Conservation (phyloP, 106 monocot species). For the Agapanthus africanus region DNA sequence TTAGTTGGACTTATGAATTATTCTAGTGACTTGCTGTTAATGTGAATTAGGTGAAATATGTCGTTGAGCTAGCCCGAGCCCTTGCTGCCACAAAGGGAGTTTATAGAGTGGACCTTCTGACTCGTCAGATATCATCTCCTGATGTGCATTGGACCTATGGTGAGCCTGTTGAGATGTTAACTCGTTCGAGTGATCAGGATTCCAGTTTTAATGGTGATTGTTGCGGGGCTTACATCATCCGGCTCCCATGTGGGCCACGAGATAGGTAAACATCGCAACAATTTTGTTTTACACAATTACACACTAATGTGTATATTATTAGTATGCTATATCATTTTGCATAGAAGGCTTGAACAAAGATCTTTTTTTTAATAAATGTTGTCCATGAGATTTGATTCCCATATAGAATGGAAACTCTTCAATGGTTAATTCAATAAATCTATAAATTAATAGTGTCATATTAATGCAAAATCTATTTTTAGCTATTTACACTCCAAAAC, state of each 20-base stretch:
- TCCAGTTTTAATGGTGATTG: constrained; percentile 2
- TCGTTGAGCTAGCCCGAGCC: constrained; percentile 65
- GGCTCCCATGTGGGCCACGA: constrained; percentile 59
- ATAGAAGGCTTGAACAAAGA: background rate
- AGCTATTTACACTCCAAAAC: too few species aligned
- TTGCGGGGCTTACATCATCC: constrained; percentile 69
- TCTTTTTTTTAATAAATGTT: background rate
- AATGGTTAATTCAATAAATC: background rate
- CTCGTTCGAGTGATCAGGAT: constrained; percentile 19
- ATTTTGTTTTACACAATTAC: background rate
- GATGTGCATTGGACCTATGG: constrained; percentile 75
- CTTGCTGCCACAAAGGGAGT: constrained; percentile 53
- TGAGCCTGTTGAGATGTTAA: constrained; percentile 77
- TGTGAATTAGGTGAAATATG: constrained; percentile 61
- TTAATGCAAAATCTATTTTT: too few species aligned
- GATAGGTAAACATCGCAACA: too few species aligned
- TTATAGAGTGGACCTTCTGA: constrained; percentile 61
- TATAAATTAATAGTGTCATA: background rate
- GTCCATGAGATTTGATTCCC: background rate
- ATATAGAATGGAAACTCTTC: background rate
- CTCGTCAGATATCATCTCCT: constrained; percentile 54
- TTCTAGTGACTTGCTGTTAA: background rate
- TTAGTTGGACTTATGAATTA: background rate
- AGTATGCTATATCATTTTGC: background rate
- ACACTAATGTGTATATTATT: background rate